Conservation (phyloP, 441 rosid species). For the Biscutella laevigata region DNA sequence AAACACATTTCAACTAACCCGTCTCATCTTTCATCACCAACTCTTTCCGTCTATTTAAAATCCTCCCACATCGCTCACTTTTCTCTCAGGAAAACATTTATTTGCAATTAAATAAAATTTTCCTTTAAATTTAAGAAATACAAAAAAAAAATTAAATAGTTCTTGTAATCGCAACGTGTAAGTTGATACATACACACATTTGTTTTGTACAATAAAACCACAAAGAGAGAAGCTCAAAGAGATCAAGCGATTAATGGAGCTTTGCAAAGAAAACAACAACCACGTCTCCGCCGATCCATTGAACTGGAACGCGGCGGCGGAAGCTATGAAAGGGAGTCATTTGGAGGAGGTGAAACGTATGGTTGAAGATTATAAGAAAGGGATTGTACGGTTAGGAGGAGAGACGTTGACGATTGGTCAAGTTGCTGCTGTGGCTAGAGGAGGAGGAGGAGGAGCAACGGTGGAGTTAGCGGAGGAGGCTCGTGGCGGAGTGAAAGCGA, state of each 20-base stretch:
- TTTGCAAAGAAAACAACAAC: constrained; percentile 15
- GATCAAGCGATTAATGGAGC: constrained; percentile 8
- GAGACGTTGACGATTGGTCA: constrained; percentile 44
- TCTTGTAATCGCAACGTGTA: constrained; percentile 18
- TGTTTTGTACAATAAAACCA: background rate
- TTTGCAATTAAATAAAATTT: constrained; percentile 7
- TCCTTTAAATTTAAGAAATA: background rate
- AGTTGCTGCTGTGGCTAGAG: constrained; percentile 45
- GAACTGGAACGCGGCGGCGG: constrained; percentile 39
- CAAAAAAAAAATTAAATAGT: background rate
- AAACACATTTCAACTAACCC: constrained; percentile 21
- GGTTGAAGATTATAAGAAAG: constrained; percentile 35
- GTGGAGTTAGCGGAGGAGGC: constrained; percentile 45
- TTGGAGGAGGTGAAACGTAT: constrained; percentile 44
- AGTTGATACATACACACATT: constrained; percentile 2
- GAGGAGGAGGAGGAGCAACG: constrained; percentile 18
- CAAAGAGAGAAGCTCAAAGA: background rate
- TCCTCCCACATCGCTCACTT: constrained; percentile 14
- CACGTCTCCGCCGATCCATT: constrained; percentile 34
- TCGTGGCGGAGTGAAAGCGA: constrained; percentile 39
- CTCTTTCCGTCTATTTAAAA: constrained; percentile 20
- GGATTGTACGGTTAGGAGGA: constrained; percentile 33
- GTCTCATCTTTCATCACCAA: constrained; percentile 13
- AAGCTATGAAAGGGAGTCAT: constrained; percentile 38
- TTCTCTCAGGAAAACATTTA: constrained; percentile 23